Evolutionary conservation across 2,329 filamentous ascomycete genomes (phyloP), one percentile per base, ranked within the genome.

Genomic region (Trichoderma oligosporum): DNA sequence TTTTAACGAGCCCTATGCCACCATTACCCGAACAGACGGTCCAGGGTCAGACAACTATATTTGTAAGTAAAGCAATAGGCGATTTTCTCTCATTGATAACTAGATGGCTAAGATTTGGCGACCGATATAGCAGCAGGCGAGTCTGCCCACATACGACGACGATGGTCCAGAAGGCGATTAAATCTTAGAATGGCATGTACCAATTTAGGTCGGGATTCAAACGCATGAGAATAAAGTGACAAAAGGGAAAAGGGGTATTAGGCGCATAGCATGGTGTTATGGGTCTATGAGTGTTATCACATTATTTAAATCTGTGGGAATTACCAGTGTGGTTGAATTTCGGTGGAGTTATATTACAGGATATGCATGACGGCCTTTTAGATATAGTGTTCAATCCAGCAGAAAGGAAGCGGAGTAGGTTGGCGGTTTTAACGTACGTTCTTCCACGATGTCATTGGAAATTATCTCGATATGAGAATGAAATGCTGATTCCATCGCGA

Each of bases 11-110:
- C 18, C 35, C 68, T 78, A 9, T 74, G 79, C 62, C 76, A 80
- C 60, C 70, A 74, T 62, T 53, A 3, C 39, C 35, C 36, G 74
- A 73, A 5, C 72, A 77, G 61, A 70, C 71, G 18, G 69, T 74
- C 36, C 76, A 81, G 55, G 65, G 72, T 45, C 70, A 76, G 54
- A 72, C 75, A 46, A 72, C 72, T 7, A 74, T 75, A 39, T 66
- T 79, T 29, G 61, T 80, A 6, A 69, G 65, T 42, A 75, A 74
- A 57, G 73, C 73, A 3, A 68, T 71, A 7, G 72, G 72, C 7
- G 66, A 68, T 7, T 68, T 20, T 5, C 71, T 1, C 68, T 72
- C 57, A 67, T 69, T 9, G 68, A 73, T 24, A 68, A 74, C 59
- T 71, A 68, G 62, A 69, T 72, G 8, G 74, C 73, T 12, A 67